These are phyloP conservation scores for Rhododendron williamsianum DNA, from an alignment of 148 eudicot species.

Conservation along the genomic window DNA sequence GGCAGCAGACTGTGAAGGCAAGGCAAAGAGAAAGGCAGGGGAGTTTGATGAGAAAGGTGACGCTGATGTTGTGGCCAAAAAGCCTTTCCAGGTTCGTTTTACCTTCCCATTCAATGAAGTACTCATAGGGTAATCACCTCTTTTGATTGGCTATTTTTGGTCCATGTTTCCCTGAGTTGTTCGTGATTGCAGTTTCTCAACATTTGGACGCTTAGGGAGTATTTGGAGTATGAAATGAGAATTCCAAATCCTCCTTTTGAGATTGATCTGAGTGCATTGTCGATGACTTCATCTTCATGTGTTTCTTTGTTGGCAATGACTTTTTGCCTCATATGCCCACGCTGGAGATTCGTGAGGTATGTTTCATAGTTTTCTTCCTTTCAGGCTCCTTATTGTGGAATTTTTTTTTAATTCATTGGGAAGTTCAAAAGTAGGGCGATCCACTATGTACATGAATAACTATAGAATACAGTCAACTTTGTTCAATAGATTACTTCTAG, in stretches of 20 bases:
- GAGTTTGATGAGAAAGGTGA: slow-evolving; percentile 87
- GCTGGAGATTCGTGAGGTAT: slow-evolving; percentile 92
- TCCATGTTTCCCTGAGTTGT: slow-evolving; percentile 3
- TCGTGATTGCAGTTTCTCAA: slow-evolving; percentile 69
- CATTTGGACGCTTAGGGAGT: slow-evolving; percentile 88
- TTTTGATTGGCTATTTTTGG: not conserved
- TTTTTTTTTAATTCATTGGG: not conserved
- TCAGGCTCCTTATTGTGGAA: not conserved
- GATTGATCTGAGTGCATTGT: slow-evolving; percentile 82
- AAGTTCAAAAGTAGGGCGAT: not conserved
- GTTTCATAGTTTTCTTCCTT: slow-evolving; percentile 8
- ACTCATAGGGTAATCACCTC: not conserved
- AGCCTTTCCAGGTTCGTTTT: slow-evolving; percentile 76
- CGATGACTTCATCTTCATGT: slow-evolving; percentile 92
- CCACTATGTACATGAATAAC: not conserved
- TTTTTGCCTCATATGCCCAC: slow-evolving; percentile 99
- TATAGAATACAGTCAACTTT: not conserved
- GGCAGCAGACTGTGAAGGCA: slow-evolving; percentile 86
- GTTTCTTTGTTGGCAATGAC: slow-evolving; percentile 98
- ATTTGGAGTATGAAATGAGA: slow-evolving; percentile 79
- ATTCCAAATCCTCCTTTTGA: slow-evolving; percentile 60
- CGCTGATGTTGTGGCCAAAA: slow-evolving; percentile 49
- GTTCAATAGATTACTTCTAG: not conserved
- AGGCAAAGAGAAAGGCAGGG: slow-evolving; percentile 88
- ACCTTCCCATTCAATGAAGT: not conserved